phyloP scores from a whole-genome alignment of 257 asterid genomes.

The Verbena officinalis region DNA sequence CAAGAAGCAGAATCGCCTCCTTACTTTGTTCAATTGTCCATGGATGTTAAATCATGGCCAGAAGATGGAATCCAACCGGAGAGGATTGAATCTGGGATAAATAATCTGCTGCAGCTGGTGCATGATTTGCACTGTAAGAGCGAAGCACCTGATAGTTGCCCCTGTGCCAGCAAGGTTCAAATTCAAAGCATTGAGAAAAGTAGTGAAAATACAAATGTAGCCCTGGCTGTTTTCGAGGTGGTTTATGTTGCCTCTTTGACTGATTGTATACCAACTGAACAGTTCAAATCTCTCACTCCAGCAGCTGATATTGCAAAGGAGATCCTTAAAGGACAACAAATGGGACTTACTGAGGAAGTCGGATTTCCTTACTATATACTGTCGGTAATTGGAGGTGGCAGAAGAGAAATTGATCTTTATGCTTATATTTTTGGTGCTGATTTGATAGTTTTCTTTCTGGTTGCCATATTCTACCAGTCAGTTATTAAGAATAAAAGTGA shows the following conservation, averaged over 20 bases:
- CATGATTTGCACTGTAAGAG: slow-evolving; percentile 76
- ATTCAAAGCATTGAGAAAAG: slow-evolving; percentile 93
- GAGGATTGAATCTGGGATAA: slow-evolving; percentile 93
- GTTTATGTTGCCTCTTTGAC: slow-evolving; percentile 69
- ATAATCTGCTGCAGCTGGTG: slow-evolving; percentile 69
- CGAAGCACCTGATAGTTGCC: slow-evolving; percentile 50
- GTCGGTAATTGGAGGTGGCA: slow-evolving; percentile 94
- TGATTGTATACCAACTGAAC: slow-evolving; percentile 65
- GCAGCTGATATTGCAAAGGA: slow-evolving; percentile 95
- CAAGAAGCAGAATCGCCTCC: slow-evolving; percentile 99
- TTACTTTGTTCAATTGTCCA: slow-evolving; percentile 90
- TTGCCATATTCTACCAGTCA: slow-evolving; percentile 87
- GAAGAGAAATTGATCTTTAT: slow-evolving; percentile 92
- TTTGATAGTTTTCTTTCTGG: slow-evolving; percentile 90
- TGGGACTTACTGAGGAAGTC: slow-evolving; percentile 59
- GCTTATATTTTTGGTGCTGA: slow-evolving; percentile 96
- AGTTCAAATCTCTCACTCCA: slow-evolving; percentile 86
- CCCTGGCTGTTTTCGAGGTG: slow-evolving; percentile 94
- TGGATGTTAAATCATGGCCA: slow-evolving; percentile 92
- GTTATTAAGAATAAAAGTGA: slow-evolving; percentile 88
- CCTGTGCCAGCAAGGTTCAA: slow-evolving; percentile 91
- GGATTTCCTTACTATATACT: slow-evolving; percentile 83
- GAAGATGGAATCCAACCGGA: slow-evolving; percentile 99
- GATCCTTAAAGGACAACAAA: slow-evolving; percentile 59
- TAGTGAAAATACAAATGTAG: slow-evolving; percentile 54